Base-by-base conservation (phyloP, 2,329 filamentous ascomycete genomes). In the Thielaviopsis ethacetica region DNA sequence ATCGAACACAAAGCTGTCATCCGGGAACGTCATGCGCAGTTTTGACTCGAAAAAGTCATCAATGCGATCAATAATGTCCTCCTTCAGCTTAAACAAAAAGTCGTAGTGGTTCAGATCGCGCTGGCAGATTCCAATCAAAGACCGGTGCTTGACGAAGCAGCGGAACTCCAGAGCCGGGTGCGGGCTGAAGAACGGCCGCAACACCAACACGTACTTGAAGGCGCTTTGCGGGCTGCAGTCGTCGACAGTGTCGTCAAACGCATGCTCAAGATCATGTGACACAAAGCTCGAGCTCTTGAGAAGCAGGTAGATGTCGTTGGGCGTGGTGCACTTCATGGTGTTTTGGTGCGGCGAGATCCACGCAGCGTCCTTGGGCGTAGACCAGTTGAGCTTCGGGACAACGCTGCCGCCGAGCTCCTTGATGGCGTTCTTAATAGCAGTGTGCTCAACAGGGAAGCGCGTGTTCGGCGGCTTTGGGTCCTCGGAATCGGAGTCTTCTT, bases 311-410 rank as follows among this genome's bases (percentile, higher is more conserved):
- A 98, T 82, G 67, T 98, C 93, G 68, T 93, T 94, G 2, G 93
- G 82, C 0, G 82, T 83, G 3, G 83, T 84, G 71, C 93, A 98
- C 70, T 95, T 89, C 73, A 96, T 86, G 53, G 88, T 94, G 71
- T 98, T 98, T 66, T 84, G 71, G 77, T 91, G 69, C 72, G 71
- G 84, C 71, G 79, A 82, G 70, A 98, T 96, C 86, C 90, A 96
- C 22, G 87, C 88, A 9, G 93, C 93, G 68, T 98, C 93, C 70
- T 96, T 95, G 3, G 93, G 93, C 3, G 90, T 85, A 5, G 91
- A 96, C 93, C 93, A 98, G 73, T 97, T 97, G 53, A 98, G 75
- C 71, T 98, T 98, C 0, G 93, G 93, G 1, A 86, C 84, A 9
- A 95, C 91, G 62, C 84, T 82, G 61, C 91, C 91, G 17, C 88